phyloP scores from a whole-genome alignment of 805 yeast genomes.

The Saccharomycopsis fibuligera region DNA sequence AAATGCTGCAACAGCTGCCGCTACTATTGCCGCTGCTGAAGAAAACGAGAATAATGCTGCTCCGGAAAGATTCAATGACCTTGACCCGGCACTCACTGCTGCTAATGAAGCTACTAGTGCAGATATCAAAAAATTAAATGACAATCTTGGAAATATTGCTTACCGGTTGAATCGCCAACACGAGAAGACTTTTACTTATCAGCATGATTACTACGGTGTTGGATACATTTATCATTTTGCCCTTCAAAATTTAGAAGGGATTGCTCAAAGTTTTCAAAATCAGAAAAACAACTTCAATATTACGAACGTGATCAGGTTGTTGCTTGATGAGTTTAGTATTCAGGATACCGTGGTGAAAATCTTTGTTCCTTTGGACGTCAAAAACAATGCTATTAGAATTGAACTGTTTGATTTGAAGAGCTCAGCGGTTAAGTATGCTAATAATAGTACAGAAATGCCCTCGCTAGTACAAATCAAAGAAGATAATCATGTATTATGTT shows the following conservation, averaged over 20 bases:
- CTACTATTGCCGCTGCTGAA: neutral
- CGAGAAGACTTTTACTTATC: neutral
- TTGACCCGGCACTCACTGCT: neutral
- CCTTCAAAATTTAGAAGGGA: too few relatives aligned
- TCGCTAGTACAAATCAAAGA: neutral
- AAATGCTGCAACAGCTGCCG: neutral
- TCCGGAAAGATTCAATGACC: too few relatives aligned
- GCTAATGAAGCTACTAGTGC: neutral
- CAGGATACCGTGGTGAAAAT: neutral
- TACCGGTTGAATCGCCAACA: constrained; percentile 2
- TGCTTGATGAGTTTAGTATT: neutral
- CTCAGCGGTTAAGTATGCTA: neutral
- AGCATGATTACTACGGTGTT: neutral
- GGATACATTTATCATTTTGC: constrained; percentile 10
- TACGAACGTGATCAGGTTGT: neutral
- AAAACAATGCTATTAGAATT: neutral
- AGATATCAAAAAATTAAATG: constrained; percentile 1
- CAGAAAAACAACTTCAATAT: constrained; percentile 2
- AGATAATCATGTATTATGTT: neutral
- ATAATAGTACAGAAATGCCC: neutral
- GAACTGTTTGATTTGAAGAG: neutral
- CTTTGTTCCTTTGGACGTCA: constrained; percentile 3
- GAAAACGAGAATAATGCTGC: neutral
- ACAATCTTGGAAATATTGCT: neutral
- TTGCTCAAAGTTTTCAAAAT: neutral